phyloP scores from a whole-genome alignment of 345 rosid genomes.

The Euphorbia lathyris region DNA sequence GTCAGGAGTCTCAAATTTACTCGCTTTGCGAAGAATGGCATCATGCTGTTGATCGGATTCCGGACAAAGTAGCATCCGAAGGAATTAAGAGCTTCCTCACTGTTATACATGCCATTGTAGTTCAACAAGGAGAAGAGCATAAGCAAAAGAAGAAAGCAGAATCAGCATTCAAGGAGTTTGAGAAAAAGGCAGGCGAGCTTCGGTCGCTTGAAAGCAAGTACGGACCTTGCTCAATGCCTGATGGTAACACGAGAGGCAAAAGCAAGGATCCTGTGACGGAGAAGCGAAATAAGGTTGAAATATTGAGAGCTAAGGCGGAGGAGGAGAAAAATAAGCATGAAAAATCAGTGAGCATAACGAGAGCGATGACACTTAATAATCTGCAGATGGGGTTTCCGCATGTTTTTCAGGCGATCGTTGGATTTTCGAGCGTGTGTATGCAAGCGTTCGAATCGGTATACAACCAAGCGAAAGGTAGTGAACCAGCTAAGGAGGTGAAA shows the following conservation, averaged over 20 bases:
- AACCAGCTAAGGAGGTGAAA: conserved; percentile 50
- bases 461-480: conserved; percentile 55
- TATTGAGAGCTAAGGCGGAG: conserved; percentile 61
- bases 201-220: conserved; percentile 71
- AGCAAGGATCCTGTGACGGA: conserved; percentile 59
- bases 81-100: conserved; percentile 86
- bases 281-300: conserved; percentile 65
- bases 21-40: conserved; percentile 89
- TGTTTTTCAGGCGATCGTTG: conserved; percentile 84
- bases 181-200: conserved; percentile 62
- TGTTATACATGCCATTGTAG: conserved; percentile 78
- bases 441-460: conserved; percentile 79
- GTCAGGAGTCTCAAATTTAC: conserved; percentile 72
- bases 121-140: conserved; percentile 78
- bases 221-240: conserved; percentile 57
- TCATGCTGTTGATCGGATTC: conserved; percentile 73
- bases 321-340: conserved; percentile 84
- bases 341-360: conserved; percentile 63
- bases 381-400: conserved; percentile 94
- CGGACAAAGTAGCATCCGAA: conserved; percentile 97
- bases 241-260: conserved; percentile 24
- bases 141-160: conserved; percentile 86
- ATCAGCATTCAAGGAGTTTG: conserved; percentile 55
- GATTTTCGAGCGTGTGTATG: conserved; percentile 93
- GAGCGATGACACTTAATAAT: conserved; percentile 81